Base-by-base conservation (phyloP, 2,329 filamentous ascomycete genomes). In the Lasiodiplodia hormozganensis region DNA sequence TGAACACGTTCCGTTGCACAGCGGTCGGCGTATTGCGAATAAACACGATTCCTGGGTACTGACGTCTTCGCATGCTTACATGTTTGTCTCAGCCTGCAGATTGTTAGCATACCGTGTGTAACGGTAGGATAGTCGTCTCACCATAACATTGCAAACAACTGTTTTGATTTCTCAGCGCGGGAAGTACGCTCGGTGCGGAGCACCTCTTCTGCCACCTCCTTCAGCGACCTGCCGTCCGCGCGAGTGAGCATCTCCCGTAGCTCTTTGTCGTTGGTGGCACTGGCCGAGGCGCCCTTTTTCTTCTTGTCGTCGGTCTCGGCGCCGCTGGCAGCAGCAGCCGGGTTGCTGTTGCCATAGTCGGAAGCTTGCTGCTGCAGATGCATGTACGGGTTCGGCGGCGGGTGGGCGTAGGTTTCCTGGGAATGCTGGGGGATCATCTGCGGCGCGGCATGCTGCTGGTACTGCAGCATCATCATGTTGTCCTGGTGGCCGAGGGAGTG, bases 1-100 rank as follows among this genome's bases (percentile, higher is more conserved):
- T 96, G 96, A 49, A 98, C 96, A 76, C 94, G 89, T 77, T 98
- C 94, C 5, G 91, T 96, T 53, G 93, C 94, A 80, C 96, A 99
- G 71, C 93, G 89, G 31, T 92, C 94, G 58, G 95, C 96, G 79
- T 99, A 99, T 78, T 94, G 94, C 70, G 94, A 93, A 79, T 98
- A 99, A 2, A 99, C 96, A 69, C 95, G 88, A 72, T 96, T 96
- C 74, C 96, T 87, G 7, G 96, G 94, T 0, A 98, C 95, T 6
- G 96, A 97, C 0, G 90, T 91, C 77, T 92, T 93, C 53, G 91
- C 91, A 70, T 88, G 88, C 56, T 87, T 85, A 79, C 92, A 95
- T 1, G 91, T 89, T 64, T 87, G 85, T 74, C 90, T 90, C 73
- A 95, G 88, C 91, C 91, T 94, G 73, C 6, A 72, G 18, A 58